Evolutionary conservation across 148 eudicot species (phyloP), one percentile per base, ranked within the genome.

Genomic region (Vaccinium myrtillus): DNA sequence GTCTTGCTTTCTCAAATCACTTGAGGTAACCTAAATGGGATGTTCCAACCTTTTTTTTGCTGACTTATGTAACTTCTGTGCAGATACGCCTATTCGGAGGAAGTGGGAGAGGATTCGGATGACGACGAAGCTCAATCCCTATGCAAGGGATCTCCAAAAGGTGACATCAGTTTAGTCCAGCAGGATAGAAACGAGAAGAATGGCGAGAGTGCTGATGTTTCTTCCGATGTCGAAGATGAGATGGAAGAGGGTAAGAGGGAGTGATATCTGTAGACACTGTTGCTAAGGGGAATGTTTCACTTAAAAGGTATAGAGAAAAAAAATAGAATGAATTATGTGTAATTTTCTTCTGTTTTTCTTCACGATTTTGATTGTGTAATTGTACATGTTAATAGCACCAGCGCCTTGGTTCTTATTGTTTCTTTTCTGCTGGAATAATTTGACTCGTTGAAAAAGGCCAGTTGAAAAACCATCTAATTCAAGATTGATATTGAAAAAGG

Each of bases 11-110:
- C 23, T 27, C 58, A 32, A 18, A 8, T 30, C 49, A 30, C 36
- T 59, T 50, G 54, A 36, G 1, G 18, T 9, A n/a, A 65, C 30
- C 71, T 23, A 2, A 23, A 10, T 67, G 73, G n/a, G 73, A 14
- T 21, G 21, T 43, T 36, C 32, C 58, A 21, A 55, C 36, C 7
- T 53, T 43, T 53, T 61, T 78, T 77, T 6, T 30, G 32, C 82
- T 87, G 23, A 88, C 30, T 73, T 32, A 55, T 25, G 5, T 32
- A 6, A 53, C 21, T 27, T 86, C 61, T 43, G 50, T 80, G 70
- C 92, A 96, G 99, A 65, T 96, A 96, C 73, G 97, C 99, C 59
- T 96, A 96, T 83, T 90, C 94, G 30, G 95, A 90, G 51, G 90
- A 86, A 85, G 83, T 84, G 73, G 98, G 90, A 83, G 95, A 89